These are phyloP conservation scores for Talaromyces stipitatus DNA, from an alignment of 495 filamentous ascomycete species.

Conservation along the genomic window DNA sequence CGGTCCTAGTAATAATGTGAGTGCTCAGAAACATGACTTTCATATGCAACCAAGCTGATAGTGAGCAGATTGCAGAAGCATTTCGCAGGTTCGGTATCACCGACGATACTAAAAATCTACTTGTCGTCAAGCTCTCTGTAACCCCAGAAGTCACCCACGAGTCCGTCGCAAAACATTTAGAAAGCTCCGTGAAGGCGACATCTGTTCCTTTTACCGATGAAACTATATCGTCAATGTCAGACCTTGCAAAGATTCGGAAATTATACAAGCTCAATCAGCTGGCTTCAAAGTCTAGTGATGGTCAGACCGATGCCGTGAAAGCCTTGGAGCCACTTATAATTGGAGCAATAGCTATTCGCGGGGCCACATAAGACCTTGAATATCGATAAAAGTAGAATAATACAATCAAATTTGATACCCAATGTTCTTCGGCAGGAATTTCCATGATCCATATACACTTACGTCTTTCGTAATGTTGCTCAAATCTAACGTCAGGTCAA, in stretches of 20 bases:
- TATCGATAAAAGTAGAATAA: neutral
- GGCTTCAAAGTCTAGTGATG: slow-evolving; percentile 8
- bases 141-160: slow-evolving; percentile 41
- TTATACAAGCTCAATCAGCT: slow-evolving; percentile 67
- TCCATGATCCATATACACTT: no score
- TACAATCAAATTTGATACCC: neutral
- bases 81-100: slow-evolving; percentile 81
- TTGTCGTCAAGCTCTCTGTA: slow-evolving; percentile 65
- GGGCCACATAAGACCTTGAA: slow-evolving; percentile 27
- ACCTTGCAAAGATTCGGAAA: slow-evolving; percentile 67
- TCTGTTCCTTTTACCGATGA: slow-evolving; percentile 57
- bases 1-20: slow-evolving; percentile 78
- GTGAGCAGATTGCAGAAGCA: slow-evolving; percentile 71
- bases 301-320: slow-evolving; percentile 22
- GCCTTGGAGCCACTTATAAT: slow-evolving; percentile 56
- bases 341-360: slow-evolving; percentile 67
- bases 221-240: slow-evolving; percentile 45
- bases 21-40: neutral
- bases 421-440: neutral
- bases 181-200: slow-evolving; percentile 52
- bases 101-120: slow-evolving; percentile 57
- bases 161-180: slow-evolving; percentile 55
- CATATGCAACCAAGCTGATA: slow-evolving; percentile 13
- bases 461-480: no score
- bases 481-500: neutral